A percentile compares a stretch with the other conserved stretches of the same genome.
Evolutionary conservation across 2,329 filamentous ascomycete genomes (phyloP).

Genomic region (Aspergillus sergii): DNA sequence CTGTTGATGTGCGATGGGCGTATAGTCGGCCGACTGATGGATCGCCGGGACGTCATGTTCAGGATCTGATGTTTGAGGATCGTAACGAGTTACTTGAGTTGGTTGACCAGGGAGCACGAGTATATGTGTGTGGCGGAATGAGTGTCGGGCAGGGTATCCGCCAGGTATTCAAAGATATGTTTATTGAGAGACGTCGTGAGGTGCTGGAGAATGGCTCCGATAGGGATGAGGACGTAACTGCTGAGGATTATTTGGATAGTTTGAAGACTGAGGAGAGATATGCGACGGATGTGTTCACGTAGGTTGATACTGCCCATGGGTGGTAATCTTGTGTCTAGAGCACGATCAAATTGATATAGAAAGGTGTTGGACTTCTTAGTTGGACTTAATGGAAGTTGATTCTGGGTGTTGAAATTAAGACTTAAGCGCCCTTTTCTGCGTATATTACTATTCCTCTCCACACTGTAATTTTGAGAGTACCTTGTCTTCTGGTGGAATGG

Average conservation of each 20-base stretch:
- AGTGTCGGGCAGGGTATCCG: constrained; percentile 54
- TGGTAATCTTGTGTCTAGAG: background rate
- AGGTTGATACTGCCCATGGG: background rate
- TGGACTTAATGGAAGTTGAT: no score
- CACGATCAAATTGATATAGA: background rate
- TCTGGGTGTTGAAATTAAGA: no score
- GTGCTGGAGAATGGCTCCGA: constrained; percentile 35
- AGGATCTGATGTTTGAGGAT: constrained; percentile 55
- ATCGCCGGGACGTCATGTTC: constrained; percentile 56
- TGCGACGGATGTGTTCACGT: constrained; percentile 61
- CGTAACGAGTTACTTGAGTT: constrained; percentile 48
- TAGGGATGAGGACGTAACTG: constrained; percentile 30
- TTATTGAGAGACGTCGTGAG: constrained; percentile 28
- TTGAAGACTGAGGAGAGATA: constrained; percentile 55
- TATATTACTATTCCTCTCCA: no score
- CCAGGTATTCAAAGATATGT: constrained; percentile 41
- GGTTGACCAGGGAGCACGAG: constrained; percentile 54
- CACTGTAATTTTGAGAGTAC: no score
- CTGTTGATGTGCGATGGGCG: constrained; percentile 63
- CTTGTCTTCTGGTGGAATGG: no score
- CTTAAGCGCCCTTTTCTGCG: no score
- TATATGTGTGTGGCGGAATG: constrained; percentile 67
- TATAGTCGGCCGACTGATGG: constrained; percentile 56
- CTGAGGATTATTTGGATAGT: constrained; percentile 32
- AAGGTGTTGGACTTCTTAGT: background rate